phyloP scores from a whole-genome alignment of 805 yeast genomes.

The Babjeviella inositovora region DNA sequence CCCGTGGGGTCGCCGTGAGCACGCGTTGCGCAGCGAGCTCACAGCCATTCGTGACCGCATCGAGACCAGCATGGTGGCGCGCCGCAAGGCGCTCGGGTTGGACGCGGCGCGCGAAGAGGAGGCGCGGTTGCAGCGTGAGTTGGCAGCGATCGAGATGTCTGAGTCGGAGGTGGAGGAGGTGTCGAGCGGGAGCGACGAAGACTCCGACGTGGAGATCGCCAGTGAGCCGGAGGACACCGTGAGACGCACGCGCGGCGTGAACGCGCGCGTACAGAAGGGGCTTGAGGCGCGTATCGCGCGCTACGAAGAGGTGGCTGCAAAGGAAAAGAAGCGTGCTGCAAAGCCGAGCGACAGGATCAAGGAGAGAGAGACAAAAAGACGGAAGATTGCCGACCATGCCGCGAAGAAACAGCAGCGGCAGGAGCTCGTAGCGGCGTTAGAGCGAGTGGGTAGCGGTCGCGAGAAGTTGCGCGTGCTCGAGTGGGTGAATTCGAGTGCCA shows the following conservation, averaged over 20 bases:
- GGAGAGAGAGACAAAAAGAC: conserved; percentile 13
- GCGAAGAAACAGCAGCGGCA: conserved; percentile 10
- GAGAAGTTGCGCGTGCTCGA: conserved; percentile 29
- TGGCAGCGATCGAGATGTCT: conserved; percentile 16
- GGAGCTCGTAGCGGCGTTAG: conserved; percentile 10
- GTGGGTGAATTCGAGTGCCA: conserved; percentile 49
- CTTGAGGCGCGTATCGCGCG: conserved; percentile 3
- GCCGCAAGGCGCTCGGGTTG: conserved; percentile 35
- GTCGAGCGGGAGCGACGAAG: conserved; percentile 5
- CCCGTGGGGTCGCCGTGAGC: conserved; percentile 63
- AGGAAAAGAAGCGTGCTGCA: conserved; percentile 6
- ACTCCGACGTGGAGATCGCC: conserved; percentile 2
- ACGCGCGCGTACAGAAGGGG: conserved; percentile 3
- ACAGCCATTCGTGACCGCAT: conserved; percentile 33
- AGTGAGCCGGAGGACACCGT: conserved; percentile 1
- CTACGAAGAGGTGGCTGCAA: conserved; percentile 6
- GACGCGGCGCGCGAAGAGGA: conserved; percentile 26
- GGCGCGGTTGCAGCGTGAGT: conserved; percentile 16
- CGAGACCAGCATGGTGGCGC: conserved; percentile 34
- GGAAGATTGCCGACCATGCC: conserved; percentile 13
- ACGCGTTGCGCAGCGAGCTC: conserved; percentile 46
- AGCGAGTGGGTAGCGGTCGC: conserved; percentile 16
- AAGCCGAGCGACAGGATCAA: conserved; percentile 18
- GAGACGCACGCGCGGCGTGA: conserved; percentile 2
- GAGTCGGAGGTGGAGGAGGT: conserved; percentile 11